Conservation (phyloP, 129 eudicot species). For the Silybum marianum region DNA sequence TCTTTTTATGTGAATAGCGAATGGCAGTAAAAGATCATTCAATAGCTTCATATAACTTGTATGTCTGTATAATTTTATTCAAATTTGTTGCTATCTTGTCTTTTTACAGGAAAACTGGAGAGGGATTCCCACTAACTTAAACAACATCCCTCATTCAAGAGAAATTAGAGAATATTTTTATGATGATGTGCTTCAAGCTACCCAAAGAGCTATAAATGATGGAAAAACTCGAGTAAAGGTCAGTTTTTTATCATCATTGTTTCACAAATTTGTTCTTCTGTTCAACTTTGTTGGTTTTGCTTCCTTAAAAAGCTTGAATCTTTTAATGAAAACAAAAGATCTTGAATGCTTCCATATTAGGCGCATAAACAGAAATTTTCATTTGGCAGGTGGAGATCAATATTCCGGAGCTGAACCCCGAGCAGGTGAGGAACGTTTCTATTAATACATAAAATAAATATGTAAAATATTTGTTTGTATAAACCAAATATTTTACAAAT, state of each 20-base stretch:
- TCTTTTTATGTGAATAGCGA: neutral
- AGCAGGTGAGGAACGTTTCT: slow-evolving; percentile 55
- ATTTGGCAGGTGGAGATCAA: slow-evolving; percentile 78
- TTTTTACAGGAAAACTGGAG: slow-evolving; percentile 75
- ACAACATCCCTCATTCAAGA: slow-evolving; percentile 97
- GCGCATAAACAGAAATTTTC: neutral
- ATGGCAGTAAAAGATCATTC: too few relatives aligned
- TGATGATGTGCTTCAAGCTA: slow-evolving; percentile 88
- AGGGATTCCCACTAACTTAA: slow-evolving; percentile 96
- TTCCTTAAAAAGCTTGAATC: too few relatives aligned
- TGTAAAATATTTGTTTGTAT: too few relatives aligned
- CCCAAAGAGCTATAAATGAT: slow-evolving; percentile 82
- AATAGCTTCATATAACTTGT: neutral
- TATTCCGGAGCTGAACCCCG: slow-evolving; percentile 96
- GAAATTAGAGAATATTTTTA: slow-evolving; percentile 96
- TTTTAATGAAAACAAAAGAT: too few relatives aligned
- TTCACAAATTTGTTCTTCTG: neutral
- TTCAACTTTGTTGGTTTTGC: neutral
- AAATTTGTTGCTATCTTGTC: slow-evolving; percentile 19
- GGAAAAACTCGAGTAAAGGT: slow-evolving; percentile 91
- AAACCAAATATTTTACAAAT: too few relatives aligned
- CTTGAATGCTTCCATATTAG: too few relatives aligned
- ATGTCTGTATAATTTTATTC: slow-evolving; percentile 2
- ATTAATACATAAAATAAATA: too few relatives aligned
- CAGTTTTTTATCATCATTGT: slow-evolving; percentile 15